These are phyloP conservation scores for Naganishia vishniacii DNA, from an alignment of 768 basidiomycete species.

Conservation along the genomic window DNA sequence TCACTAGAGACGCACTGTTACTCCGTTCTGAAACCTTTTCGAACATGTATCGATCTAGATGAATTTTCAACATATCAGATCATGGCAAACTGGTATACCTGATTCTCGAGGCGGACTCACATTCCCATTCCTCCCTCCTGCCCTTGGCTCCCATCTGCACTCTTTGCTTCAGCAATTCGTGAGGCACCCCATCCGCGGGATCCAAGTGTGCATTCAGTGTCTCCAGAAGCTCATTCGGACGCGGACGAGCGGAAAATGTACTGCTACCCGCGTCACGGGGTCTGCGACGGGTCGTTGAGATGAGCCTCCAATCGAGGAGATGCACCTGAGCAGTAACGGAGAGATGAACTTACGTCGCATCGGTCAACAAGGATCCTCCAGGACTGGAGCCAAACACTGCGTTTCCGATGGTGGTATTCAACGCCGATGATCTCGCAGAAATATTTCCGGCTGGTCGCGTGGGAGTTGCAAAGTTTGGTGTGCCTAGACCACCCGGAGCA, in stretches of 20 bases:
- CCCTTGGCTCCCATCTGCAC: slow-evolving; percentile 38
- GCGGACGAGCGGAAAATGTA: slow-evolving; percentile 35
- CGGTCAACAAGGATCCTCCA: not conserved
- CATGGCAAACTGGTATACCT: not conserved
- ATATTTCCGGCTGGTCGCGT: not conserved
- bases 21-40: slow-evolving; percentile 80
- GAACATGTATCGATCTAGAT: slow-evolving; percentile 76
- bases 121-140: slow-evolving; percentile 44
- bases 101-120: slow-evolving; percentile 29
- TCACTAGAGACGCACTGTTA: slow-evolving; percentile 56
- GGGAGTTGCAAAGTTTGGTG: not conserved
- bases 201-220: slow-evolving; percentile 49
- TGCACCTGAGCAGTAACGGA: no score
- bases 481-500: not conserved
- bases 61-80: not conserved
- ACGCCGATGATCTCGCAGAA: not conserved
- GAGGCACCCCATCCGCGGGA: slow-evolving; percentile 29
- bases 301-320: no score
- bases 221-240: slow-evolving; percentile 48
- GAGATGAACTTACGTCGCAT: not conserved
- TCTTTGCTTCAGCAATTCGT: slow-evolving; percentile 31
- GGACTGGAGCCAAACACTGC: not conserved
- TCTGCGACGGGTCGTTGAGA: not conserved
- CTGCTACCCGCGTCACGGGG: not conserved
- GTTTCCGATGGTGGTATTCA: not conserved